A percentile compares a stretch with the other conserved stretches of the same genome.
These are phyloP conservation scores for Wickerhamomyces canadensis DNA, from an alignment of 805 yeast genomes.

Conservation along the genomic window DNA sequence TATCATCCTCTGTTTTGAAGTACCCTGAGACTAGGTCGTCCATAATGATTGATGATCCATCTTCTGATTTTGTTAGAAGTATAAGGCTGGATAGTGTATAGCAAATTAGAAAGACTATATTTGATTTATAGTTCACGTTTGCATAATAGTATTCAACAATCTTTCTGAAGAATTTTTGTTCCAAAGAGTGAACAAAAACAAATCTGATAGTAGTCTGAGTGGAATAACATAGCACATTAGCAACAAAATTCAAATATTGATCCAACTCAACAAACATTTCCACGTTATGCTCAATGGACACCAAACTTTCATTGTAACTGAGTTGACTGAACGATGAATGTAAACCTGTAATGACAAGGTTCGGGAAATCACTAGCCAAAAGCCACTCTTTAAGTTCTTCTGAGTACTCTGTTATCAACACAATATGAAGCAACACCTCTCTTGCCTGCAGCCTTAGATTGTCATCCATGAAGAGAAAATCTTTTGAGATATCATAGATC, in stretches of 20 bases:
- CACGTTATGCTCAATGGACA: no score
- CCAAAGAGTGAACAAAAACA: slow-evolving; percentile 10
- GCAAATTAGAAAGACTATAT: slow-evolving; percentile 7
- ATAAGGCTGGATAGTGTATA: slow-evolving; percentile 8
- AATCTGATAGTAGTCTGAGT: slow-evolving; percentile 6
- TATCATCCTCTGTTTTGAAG: no score
- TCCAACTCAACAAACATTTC: no score
- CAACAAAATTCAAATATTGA: no score
- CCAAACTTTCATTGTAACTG: slow-evolving; percentile 8
- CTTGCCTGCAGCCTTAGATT: slow-evolving; percentile 3
- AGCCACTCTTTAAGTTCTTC: slow-evolving; percentile 14
- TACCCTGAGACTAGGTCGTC: background rate
- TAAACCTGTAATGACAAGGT: slow-evolving; percentile 11
- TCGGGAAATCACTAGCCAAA: slow-evolving; percentile 17
- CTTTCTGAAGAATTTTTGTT: slow-evolving; percentile 7
- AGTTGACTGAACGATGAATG: slow-evolving; percentile 11
- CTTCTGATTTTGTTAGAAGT: no score
- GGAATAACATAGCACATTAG: slow-evolving; percentile 8
- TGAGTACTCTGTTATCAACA: slow-evolving; percentile 11
- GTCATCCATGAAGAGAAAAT: slow-evolving; percentile 18
- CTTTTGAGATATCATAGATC: slow-evolving; percentile 19
- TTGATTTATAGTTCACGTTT: slow-evolving; percentile 1
- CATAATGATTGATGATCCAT: background rate
- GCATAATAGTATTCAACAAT: slow-evolving; percentile 3
- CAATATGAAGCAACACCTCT: slow-evolving; percentile 11